phyloP scores from a whole-genome alignment of 1,139 yeast genomes.

The Suhomyces yuchorum region DNA sequence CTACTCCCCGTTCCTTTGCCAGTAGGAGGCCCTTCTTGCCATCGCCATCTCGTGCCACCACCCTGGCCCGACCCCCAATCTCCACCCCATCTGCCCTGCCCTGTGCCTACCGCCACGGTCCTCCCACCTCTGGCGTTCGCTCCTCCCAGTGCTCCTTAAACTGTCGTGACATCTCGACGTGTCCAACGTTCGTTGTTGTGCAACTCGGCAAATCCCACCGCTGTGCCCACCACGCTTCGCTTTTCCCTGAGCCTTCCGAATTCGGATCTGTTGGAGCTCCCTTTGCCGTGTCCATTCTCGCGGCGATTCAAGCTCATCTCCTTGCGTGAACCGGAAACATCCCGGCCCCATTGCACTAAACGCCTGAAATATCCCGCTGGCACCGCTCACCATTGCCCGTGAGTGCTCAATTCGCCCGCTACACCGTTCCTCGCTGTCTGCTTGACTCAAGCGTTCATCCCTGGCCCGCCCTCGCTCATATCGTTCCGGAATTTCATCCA shows the following conservation, averaged over 20 bases:
- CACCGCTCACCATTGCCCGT: background rate
- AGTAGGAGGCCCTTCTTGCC: background rate
- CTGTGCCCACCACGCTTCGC: background rate
- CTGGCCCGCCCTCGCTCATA: background rate
- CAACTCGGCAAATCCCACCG: background rate
- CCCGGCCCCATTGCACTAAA: background rate
- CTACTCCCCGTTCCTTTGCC: background rate
- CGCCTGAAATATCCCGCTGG: background rate
- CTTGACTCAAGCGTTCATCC: background rate
- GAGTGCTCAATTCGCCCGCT: background rate
- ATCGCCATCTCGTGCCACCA: background rate
- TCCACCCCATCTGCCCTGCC: background rate
- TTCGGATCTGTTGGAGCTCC: background rate
- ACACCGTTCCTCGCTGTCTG: background rate
- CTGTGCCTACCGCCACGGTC: background rate
- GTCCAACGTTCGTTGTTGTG: background rate
- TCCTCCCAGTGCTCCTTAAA: background rate
- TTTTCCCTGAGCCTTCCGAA: background rate
- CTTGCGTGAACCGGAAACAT: background rate
- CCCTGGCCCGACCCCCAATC: background rate
- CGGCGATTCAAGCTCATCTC: background rate
- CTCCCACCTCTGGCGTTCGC: background rate
- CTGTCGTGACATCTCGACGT: background rate
- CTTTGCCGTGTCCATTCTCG: background rate
- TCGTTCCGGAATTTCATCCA: background rate